Conservation (phyloP, 2,329 filamentous ascomycete species). For the Neofusicoccum cordaticola region DNA sequence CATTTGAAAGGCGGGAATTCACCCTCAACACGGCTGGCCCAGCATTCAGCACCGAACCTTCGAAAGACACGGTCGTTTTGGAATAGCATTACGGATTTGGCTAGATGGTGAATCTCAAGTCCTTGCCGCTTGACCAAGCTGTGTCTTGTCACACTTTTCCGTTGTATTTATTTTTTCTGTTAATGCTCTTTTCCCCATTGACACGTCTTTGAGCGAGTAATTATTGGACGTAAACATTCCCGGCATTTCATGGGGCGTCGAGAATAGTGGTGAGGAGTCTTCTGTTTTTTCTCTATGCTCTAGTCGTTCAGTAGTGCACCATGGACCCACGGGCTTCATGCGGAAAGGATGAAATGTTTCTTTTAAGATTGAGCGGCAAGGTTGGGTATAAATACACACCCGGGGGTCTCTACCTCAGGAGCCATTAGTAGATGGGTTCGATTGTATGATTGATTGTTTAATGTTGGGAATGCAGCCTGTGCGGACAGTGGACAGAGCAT, state of each 20-base stretch:
- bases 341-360: not conserved
- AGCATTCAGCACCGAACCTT: not conserved
- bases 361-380: not conserved
- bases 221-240: not conserved
- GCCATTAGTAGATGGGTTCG: not conserved
- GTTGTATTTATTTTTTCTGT: not conserved
- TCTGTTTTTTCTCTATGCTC: not conserved
- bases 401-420: not conserved
- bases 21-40: not conserved
- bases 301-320: not conserved
- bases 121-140: not conserved
- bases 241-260: constrained; percentile 6
- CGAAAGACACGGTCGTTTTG: constrained; percentile 10
- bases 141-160: not conserved
- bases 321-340: constrained; percentile 8
- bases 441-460: not conserved
- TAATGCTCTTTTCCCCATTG: not conserved
- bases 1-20: not conserved
- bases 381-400: not conserved
- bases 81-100: constrained; percentile 12
- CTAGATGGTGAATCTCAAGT: not conserved
- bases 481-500: not conserved
- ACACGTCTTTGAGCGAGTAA: constrained; percentile 7
- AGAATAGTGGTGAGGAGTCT: not conserved
- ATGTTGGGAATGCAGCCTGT: not conserved